A percentile compares a stretch with the other conserved stretches of the same genome.
phyloP scores from a whole-genome alignment of 106 monocot species.

The Dendrobium chrysotoxum region DNA sequence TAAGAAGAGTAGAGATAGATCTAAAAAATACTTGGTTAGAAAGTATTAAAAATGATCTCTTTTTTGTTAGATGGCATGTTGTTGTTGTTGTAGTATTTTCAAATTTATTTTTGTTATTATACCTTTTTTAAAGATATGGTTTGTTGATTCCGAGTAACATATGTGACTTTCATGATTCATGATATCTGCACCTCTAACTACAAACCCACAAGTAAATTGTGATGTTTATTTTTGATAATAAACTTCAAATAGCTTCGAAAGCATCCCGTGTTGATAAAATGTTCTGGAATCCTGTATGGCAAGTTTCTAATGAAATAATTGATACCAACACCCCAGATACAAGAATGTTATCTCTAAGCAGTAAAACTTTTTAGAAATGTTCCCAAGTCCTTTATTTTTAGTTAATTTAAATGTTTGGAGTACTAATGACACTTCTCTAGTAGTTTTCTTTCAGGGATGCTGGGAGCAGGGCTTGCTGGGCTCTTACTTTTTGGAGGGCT shows the following conservation, averaged over 20 bases:
- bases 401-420: conserved; percentile 30
- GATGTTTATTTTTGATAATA: background rate
- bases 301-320: background rate
- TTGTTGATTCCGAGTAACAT: background rate
- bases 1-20: no score
- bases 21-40: no score
- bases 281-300: background rate
- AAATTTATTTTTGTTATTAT: background rate
- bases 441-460: conserved; percentile 79
- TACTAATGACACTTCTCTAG: conserved; percentile 51
- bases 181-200: background rate
- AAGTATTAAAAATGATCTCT: no score
- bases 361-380: background rate
- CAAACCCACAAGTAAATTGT: background rate
- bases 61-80: no score
- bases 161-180: background rate
- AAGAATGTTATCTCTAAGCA: background rate
- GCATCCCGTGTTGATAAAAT: background rate
- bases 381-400: background rate
- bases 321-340: background rate
- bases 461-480: conserved; percentile 80
- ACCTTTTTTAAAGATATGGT: background rate
- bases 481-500: conserved; percentile 57
- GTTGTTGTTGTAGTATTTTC: no score
- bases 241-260: background rate